These are phyloP conservation scores for Cyberlindnera veronae DNA, from an alignment of 805 yeast genomes.

Conservation along the genomic window DNA sequence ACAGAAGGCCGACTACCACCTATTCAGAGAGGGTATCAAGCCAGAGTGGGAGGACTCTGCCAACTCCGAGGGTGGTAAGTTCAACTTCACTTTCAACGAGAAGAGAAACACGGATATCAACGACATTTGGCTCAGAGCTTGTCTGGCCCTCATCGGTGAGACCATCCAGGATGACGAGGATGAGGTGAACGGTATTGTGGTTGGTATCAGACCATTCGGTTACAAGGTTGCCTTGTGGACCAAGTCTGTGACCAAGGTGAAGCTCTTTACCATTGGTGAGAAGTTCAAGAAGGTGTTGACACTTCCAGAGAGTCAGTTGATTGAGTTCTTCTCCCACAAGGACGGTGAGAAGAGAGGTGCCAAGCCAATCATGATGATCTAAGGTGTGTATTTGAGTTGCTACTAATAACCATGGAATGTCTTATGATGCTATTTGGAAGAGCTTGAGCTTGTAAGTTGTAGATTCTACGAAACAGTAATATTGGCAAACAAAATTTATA, in stretches of 20 bases:
- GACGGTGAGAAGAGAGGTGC: slow-evolving; percentile 26
- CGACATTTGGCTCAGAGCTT: slow-evolving; percentile 87
- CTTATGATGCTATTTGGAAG: not conserved
- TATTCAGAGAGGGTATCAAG: slow-evolving; percentile 88
- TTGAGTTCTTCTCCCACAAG: slow-evolving; percentile 73
- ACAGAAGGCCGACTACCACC: slow-evolving; percentile 87
- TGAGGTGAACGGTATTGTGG: slow-evolving; percentile 92
- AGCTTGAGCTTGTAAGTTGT: too few relatives aligned
- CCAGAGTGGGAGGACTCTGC: slow-evolving; percentile 98
- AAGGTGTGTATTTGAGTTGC: slow-evolving; percentile 4
- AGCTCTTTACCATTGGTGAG: slow-evolving; percentile 74
- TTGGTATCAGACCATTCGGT: slow-evolving; percentile 79
- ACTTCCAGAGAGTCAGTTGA: slow-evolving; percentile 67
- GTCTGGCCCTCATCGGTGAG: slow-evolving; percentile 91
- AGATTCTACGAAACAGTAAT: too few relatives aligned
- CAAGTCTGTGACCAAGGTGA: slow-evolving; percentile 61
- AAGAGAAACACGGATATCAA: slow-evolving; percentile 62
- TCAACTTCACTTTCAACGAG: slow-evolving; percentile 75
- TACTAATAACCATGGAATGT: slow-evolving; percentile 1
- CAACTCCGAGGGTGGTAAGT: slow-evolving; percentile 90
- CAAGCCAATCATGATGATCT: slow-evolving; percentile 28
- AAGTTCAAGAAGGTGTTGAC: slow-evolving; percentile 82
- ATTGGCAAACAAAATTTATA: too few relatives aligned
- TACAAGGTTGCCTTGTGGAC: slow-evolving; percentile 94
- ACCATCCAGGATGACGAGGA: slow-evolving; percentile 76